Base-by-base conservation (phyloP, 257 asterid genomes). In the Primulina tabacum region DNA sequence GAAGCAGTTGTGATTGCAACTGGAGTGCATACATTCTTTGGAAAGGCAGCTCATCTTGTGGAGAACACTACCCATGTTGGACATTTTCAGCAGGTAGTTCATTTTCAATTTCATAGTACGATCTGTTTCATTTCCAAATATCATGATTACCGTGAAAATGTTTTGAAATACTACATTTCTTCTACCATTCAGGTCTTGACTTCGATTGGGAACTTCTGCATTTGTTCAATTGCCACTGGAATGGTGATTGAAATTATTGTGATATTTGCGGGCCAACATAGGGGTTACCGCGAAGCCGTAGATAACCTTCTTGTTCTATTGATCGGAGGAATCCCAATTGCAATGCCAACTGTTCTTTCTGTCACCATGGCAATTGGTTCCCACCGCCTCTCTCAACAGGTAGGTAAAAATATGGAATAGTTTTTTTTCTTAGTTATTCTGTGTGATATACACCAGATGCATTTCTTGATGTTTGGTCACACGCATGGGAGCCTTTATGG, bases 331-430 rank as follows among this genome's bases (percentile, higher is more conserved):
- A 87, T 89, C 43, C 96, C 96, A 16, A 89, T 89, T n/a, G 96
- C 96, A 40, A 89, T 89, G 96, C 96, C 96, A 2, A 89, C 96
- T 0, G 96, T 88, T 28, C 78, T 88, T 35, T 88, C 96, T 1
- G 96, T 88, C 30, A 88, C 96, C 16, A 88, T 89, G 96, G 96
- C 96, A 11, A 89, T 89, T 37, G 93, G 96, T 58, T 87, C 96
- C 17, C 96, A 89, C 81, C 79, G 94, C 43, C 77, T 89, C 10
- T 86, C 96, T 4, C 81, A 86, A 78, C 88, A 89, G 74, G 78
- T 74, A 33, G 26, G 7, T 21, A 24, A 34, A 21, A 32, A 30
- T 6, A 38, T 65, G 60, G 11, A 55, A 55, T 40, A 14, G 0
- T 43, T 43, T 43, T 43, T 43, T 43, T 43, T 8, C 47, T 8